A percentile compares a stretch with the other conserved stretches of the same genome.
Conservation (phyloP, 257 asterid genomes). For the Solanum sitiens region DNA sequence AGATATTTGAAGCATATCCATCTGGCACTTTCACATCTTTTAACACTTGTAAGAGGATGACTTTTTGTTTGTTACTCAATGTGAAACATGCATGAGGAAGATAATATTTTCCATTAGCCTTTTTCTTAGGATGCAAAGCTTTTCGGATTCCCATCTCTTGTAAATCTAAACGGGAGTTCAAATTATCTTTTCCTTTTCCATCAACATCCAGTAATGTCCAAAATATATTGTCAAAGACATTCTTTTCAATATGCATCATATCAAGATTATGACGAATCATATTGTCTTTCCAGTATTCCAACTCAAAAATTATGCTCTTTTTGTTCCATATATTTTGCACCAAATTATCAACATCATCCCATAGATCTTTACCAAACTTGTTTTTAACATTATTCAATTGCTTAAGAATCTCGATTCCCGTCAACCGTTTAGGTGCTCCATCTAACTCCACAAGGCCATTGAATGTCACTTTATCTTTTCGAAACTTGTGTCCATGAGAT, state of each 20-base stretch:
- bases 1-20: no score
- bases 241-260: conserved; percentile 1
- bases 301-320: neutral
- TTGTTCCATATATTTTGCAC: neutral
- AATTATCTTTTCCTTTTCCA: no score
- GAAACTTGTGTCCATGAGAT: neutral
- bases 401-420: neutral
- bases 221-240: neutral
- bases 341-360: neutral
- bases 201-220: no score
- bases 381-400: neutral
- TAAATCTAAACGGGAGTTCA: no score
- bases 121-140: no score
- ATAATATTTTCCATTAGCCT: no score
- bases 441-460: neutral
- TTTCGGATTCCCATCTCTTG: no score
- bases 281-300: neutral
- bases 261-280: neutral
- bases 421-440: neutral
- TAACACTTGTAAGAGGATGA: no score
- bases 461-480: neutral
- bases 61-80: no score
- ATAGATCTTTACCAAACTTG: neutral
- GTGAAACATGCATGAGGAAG: no score
- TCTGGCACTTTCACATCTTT: no score